Base-by-base conservation (phyloP, 75 land plant species). In the Pinus albicaulis region DNA sequence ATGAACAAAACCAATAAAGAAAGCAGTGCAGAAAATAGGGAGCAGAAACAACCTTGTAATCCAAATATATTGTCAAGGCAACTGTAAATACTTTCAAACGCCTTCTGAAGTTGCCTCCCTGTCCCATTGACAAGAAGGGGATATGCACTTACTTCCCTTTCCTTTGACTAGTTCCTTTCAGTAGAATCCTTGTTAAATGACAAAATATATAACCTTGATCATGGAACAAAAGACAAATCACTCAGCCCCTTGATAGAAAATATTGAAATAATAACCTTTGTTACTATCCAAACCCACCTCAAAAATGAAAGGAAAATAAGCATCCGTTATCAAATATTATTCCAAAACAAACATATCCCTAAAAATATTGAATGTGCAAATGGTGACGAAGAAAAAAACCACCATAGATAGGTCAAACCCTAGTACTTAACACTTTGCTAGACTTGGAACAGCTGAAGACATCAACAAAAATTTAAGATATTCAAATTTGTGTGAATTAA, bases 61-160 rank as follows among this genome's bases (percentile, higher is more conserved):
- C 98, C 16, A 93, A 72, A 76, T 91, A 95, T 19, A 95, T 82
- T 22, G 85, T 20, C 56, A 93, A n/a, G 44, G 98, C 97, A 57
- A 88, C 69, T 26, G 88, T 77, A 73, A 95, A 95, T 11, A 95
- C 90, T 79, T 79, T 95, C 79, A 91, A 16, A 10, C 91, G 94
- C 75, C 98, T 82, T 73, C 74, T 72, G 78, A 76, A 84, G 17
- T 78, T 80, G 81, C 63, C 86, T 75, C 92, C 92, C 98, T 89
- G 93, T 80, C 88, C 98, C 98, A 95, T 95, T 41, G 71, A 68
- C 20, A 23, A 68, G 48, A 68, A 68, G 53, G 71, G 24, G 71
- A 41, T 7, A 20, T n/a, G 71, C 41, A 38, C 41, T 68, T n/a
- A 53, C 71, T 68, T 22, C 20, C 53, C 41, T 20, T 8, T 68